phyloP scores from a whole-genome alignment of 345 rosid genomes.

The Gossypium thurberi region DNA sequence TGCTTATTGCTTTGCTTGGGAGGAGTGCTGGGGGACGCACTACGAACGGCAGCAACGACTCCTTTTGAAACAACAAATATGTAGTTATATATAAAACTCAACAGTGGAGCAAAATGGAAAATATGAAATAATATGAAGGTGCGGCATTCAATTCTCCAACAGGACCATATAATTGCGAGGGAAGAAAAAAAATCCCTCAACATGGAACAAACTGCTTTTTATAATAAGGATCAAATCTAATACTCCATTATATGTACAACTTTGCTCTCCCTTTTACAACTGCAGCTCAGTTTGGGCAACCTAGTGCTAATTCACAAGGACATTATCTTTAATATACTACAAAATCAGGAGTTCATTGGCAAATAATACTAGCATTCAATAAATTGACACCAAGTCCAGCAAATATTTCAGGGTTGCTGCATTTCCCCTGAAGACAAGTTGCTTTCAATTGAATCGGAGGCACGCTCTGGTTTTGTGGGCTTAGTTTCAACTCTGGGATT shows the following conservation, averaged over 20 bases:
- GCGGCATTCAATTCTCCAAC: too few relatives aligned
- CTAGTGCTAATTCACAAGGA: conserved; percentile 2
- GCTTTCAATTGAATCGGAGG: conserved; percentile 25
- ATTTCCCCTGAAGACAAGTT: conserved; percentile 49
- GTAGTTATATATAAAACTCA: too few relatives aligned
- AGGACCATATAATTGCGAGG: too few relatives aligned
- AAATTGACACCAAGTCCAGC: not conserved
- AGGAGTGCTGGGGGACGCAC: too few relatives aligned
- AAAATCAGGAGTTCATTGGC: conserved; percentile 5
- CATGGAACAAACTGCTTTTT: not conserved
- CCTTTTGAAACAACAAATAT: too few relatives aligned
- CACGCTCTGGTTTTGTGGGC: conserved; percentile 19
- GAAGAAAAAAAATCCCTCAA: too few relatives aligned
- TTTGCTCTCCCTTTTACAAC: conserved; percentile 8
- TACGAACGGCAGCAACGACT: too few relatives aligned
- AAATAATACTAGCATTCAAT: not conserved
- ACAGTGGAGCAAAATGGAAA: too few relatives aligned
- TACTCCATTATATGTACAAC: conserved; percentile 15
- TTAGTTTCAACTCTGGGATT: conserved; percentile 17
- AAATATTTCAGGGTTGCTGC: conserved; percentile 33
- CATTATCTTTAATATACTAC: not conserved
- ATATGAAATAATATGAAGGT: too few relatives aligned
- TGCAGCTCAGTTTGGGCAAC: not conserved
- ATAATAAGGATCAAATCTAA: not conserved
- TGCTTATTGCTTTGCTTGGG: too few relatives aligned